Evolutionary conservation across 768 basidiomycete species (phyloP), one percentile per base, ranked within the genome.

Genomic region (Cystobasidium tubakii): DNA sequence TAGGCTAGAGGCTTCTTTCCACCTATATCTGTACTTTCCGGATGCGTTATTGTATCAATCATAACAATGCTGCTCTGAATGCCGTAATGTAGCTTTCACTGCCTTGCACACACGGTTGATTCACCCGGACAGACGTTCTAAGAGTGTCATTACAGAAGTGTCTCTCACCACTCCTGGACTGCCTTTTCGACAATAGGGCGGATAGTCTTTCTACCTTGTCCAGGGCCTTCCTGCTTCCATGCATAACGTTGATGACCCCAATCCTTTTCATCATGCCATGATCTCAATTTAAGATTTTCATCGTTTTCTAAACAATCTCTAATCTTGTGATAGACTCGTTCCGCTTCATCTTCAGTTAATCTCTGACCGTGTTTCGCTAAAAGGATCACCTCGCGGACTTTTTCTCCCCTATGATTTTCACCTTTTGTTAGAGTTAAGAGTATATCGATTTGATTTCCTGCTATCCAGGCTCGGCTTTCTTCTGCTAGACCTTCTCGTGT

Each of bases 221-320:
- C 67, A 23, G 4, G 6, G 13, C 53, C 53, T n/a, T 23, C 7
- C 53, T 70, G 67, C 27, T 55, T 70, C 67, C 67, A 70, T 15
- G 67, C 67, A 55, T 29, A 70, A 57, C 67, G 15, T n/a, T 42
- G 50, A 23, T 55, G 67, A 3, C 67, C 67, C 50, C 50, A 70
- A 23, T 70, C 67, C 25, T 70, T 70, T 46, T 70, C 67, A 53
- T 29, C 67, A 29, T 42, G 44, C 67, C 67, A 70, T n/a, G 31
- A 4, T 33, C n/a, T 33, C 50, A 70, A 27, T 12, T 55, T 43
- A 15, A 70, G 46, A 13, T 53, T 12, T 34, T 53, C 25, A 36
- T 54, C 46, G 6, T 23, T 70, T 19, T 53, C 67, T 6, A 70
- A 21, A 6, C 7, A 27, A 23, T 70, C 31, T 21, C 67, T 27